These are phyloP conservation scores for Sambucus nigra DNA, from an alignment of 129 eudicot genomes.

Conservation along the genomic window DNA sequence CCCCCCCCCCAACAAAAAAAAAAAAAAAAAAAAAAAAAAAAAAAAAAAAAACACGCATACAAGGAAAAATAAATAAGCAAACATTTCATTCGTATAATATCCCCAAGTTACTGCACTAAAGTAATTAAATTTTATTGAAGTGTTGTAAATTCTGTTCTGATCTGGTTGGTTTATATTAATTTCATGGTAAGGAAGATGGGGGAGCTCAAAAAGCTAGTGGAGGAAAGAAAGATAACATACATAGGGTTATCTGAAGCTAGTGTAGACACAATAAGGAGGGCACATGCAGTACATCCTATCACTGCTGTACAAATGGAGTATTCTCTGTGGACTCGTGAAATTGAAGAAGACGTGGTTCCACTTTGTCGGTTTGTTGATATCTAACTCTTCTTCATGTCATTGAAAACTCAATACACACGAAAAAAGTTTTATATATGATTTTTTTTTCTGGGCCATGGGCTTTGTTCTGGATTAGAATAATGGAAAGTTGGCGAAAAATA, in stretches of 20 bases:
- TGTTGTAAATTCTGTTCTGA: too few relatives aligned
- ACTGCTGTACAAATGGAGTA: slow-evolving; percentile 72
- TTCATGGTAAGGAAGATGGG: slow-evolving; percentile 33
- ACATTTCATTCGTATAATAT: too few relatives aligned
- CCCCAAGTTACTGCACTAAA: too few relatives aligned
- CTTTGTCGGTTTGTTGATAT: slow-evolving; percentile 40
- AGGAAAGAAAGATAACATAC: slow-evolving; percentile 67
- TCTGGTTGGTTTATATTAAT: background rate
- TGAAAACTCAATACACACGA: background rate
- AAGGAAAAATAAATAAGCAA: too few relatives aligned
- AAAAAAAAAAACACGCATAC: too few relatives aligned
- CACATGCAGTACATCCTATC: slow-evolving; percentile 65
- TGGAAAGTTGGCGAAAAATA: too few relatives aligned
- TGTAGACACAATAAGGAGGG: slow-evolving; percentile 61
- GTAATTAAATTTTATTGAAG: too few relatives aligned
- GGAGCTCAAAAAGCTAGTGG: slow-evolving; percentile 56
- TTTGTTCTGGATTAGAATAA: too few relatives aligned
- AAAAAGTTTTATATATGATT: background rate
- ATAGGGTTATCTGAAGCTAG: slow-evolving; percentile 75
- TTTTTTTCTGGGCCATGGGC: too few relatives aligned
- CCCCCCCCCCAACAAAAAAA: too few relatives aligned
- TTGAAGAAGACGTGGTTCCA: slow-evolving; percentile 61
- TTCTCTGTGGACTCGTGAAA: slow-evolving; percentile 72
- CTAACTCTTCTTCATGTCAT: background rate
- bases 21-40: too few relatives aligned